These are phyloP conservation scores for Phaeosphaeria sp. DNA, from an alignment of 2,329 filamentous ascomycete genomes.

Conservation along the genomic window DNA sequence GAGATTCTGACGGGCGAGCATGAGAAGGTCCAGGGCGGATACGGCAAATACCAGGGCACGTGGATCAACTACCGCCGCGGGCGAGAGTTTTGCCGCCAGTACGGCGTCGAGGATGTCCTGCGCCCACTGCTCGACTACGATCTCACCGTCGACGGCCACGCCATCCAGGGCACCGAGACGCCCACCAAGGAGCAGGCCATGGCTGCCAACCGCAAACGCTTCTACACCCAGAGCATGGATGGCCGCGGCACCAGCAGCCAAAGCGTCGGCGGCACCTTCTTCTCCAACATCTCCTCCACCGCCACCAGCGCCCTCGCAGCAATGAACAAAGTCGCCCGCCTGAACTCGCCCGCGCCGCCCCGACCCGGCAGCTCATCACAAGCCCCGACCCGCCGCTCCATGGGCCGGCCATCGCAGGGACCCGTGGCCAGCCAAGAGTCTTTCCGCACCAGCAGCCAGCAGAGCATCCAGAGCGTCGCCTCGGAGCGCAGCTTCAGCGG, in stretches of 20 bases:
- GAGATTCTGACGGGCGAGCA: conserved; percentile 96
- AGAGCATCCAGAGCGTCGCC: conserved; percentile 72
- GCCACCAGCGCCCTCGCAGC: conserved; percentile 93
- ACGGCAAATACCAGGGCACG: conserved; percentile 98
- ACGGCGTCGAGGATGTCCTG: conserved; percentile 77
- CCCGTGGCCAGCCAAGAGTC: conserved; percentile 67
- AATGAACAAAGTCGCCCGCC: conserved; percentile 88
- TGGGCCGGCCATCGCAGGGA: conserved; percentile 74
- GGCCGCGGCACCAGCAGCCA: conserved; percentile 69
- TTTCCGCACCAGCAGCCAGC: conserved; percentile 78
- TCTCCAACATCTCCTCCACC: conserved; percentile 94
- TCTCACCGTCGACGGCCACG: conserved; percentile 74
- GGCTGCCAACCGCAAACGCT: conserved; percentile 86
- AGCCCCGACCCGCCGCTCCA: conserved; percentile 70
- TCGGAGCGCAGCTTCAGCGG: conserved; percentile 76
- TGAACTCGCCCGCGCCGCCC: conserved; percentile 79
- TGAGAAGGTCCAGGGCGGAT: conserved; percentile 97
- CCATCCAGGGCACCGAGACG: conserved; percentile 82
- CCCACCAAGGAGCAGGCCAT: conserved; percentile 99
- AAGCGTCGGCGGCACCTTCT: conserved; percentile 81
- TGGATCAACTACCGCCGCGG: conserved; percentile 97
- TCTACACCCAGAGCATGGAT: conserved; percentile 81
- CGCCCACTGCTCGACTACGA: conserved; percentile 80
- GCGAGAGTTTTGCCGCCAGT: conserved; percentile 84
- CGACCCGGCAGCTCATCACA: conserved; percentile 67